Evolutionary conservation across 306 rosid genomes (phyloP).

Genomic region (Cucumis cinereus): DNA sequence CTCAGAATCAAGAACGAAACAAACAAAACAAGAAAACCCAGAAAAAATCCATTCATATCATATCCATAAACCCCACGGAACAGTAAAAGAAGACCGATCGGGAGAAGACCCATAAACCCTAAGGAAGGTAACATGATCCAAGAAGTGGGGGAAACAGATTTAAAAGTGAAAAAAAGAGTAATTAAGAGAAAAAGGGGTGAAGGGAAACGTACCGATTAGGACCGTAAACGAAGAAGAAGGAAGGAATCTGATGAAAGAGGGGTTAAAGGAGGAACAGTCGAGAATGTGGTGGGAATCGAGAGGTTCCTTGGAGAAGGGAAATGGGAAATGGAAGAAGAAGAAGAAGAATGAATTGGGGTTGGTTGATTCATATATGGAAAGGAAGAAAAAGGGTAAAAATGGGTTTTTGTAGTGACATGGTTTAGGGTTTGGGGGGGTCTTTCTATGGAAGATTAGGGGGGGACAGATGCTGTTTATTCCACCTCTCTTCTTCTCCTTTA

Average conservation of each 20-base stretch:
- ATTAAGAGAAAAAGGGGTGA: background rate
- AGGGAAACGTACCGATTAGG: constrained; percentile 18
- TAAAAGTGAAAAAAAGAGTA: background rate
- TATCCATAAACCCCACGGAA: background rate
- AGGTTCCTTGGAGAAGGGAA: background rate
- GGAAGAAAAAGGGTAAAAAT: background rate
- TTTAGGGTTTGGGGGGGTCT: background rate
- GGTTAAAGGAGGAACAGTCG: background rate
- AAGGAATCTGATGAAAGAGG: constrained; percentile 8
- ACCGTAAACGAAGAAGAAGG: background rate
- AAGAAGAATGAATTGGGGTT: background rate
- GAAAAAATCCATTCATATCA: background rate
- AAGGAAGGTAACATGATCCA: constrained; percentile 15
- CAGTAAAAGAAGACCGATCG: constrained; percentile 19
- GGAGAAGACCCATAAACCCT: constrained; percentile 23
- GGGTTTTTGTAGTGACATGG: background rate
- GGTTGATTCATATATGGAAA: background rate
- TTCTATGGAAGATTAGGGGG: background rate
- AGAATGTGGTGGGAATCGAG: background rate
- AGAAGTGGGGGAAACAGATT: background rate
- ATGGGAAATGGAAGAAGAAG: background rate
- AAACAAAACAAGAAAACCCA: constrained; percentile 17
- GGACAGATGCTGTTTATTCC: constrained; percentile 6
- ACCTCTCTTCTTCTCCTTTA: background rate
- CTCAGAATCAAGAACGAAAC: constrained; percentile 18